Base-by-base conservation (phyloP, 2,329 filamentous ascomycete species). In the Scedosporium minutisporum region DNA sequence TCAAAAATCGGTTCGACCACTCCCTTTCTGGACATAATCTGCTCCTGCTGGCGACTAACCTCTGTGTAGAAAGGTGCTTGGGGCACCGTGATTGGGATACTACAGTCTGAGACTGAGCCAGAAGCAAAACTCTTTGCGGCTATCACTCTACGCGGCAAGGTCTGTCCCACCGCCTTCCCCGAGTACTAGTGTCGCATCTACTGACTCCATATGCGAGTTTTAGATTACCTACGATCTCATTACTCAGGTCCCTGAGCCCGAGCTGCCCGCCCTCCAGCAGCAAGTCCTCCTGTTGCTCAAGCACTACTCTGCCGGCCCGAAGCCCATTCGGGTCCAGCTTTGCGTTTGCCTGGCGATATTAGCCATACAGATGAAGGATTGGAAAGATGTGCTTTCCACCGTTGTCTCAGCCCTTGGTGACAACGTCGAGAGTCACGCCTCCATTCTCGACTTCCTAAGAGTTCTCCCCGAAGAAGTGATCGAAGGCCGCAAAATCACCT, bases 401-500 rank as follows among this genome's bases (percentile, higher is more conserved):
- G 89, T 97, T 58, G 90, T 96, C 62, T 83, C 87, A 63, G 84
- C 90, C 53, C 84, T 97, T 63, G 88, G 89, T 67, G 85, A 84
- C 73, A 88, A 89, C 71, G 85, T 88, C 65, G 86, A 87, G 71
- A 91, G 89, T 73, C 86, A 95, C 70, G 86, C 92, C 67, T 95
- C 90, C 74, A 89, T 97, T 70, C 82, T 99, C 71, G 95, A 99
- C 76, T 99, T 99, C 76, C 82, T 99, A 67, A 92, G 91, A 75
- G 93, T 99, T 70, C 87, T 99, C 67, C 95, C 95, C 63, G 95
- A 99, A 82, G 95, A 99, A 83, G 95, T 99, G 72, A 97, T 91
- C 69, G 93, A 99, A 83, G 95, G 95, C 79, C 91, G 95, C 78
- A 99, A 97, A 81, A 97, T 99, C 83, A 96, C 92, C 83, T 84